phyloP scores from a whole-genome alignment of 2,329 filamentous ascomycete species.

The Aspergillus hiratsukae region DNA sequence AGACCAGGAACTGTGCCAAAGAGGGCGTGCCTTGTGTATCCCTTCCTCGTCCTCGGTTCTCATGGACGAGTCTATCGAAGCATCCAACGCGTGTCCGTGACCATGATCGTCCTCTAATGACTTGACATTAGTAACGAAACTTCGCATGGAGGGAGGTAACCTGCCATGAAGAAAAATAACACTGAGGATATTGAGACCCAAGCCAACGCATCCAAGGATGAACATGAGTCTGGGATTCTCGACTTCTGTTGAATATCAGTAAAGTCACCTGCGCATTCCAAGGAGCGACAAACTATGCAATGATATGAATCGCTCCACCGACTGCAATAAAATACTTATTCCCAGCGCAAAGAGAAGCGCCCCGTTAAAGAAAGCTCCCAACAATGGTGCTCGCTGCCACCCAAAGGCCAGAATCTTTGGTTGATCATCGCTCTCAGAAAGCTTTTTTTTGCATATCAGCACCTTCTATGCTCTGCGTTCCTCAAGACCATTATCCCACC shows the following conservation, averaged over 20 bases:
- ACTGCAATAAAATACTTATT: slow-evolving; percentile 68
- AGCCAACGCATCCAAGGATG: slow-evolving; percentile 64
- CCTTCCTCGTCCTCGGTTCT: not conserved
- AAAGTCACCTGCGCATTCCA: not conserved
- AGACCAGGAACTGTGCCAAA: too few relatives aligned
- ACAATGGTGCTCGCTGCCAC: slow-evolving; percentile 69
- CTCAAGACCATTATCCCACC: slow-evolving; percentile 38
- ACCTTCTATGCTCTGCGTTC: not conserved
- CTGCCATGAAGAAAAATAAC: slow-evolving; percentile 61
- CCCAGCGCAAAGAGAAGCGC: slow-evolving; percentile 68
- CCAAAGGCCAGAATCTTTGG: slow-evolving; percentile 63
- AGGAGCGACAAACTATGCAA: slow-evolving; percentile 22
- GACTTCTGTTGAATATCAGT: slow-evolving; percentile 46
- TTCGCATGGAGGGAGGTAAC: not conserved
- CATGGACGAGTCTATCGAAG: not conserved
- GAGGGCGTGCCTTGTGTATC: not conserved
- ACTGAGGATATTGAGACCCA: slow-evolving; percentile 64
- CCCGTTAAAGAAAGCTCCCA: slow-evolving; percentile 78
- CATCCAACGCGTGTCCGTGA: not conserved
- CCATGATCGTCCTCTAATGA: slow-evolving; percentile 19
- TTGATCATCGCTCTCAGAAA: slow-evolving; percentile 55
- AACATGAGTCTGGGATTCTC: slow-evolving; percentile 63
- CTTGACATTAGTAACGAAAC: not conserved
- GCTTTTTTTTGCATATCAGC: slow-evolving; percentile 25
- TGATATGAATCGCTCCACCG: slow-evolving; percentile 56